Conservation (phyloP, 1,139 yeast species). For the Yamadazyma dendronema region DNA sequence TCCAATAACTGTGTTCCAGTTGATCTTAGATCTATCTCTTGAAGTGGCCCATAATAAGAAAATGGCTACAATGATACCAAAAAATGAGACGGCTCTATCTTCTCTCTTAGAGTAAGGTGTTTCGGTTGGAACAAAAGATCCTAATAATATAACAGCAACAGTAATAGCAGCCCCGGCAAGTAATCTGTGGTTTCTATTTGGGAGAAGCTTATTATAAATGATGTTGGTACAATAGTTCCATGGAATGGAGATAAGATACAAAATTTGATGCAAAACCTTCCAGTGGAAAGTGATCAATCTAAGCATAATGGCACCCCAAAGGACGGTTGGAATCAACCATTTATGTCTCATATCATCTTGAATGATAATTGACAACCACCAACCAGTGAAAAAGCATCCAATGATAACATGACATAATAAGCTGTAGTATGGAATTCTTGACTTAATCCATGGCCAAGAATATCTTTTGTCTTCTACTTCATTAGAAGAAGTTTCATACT, state of each 20-base stretch:
- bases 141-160: slow-evolving; percentile 48
- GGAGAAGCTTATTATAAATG: slow-evolving; percentile 37
- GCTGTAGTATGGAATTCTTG: slow-evolving; percentile 22
- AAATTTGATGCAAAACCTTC: slow-evolving; percentile 35
- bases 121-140: slow-evolving; percentile 56
- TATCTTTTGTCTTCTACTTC: slow-evolving; percentile 9
- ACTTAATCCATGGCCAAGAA: slow-evolving; percentile 16
- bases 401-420: slow-evolving; percentile 29
- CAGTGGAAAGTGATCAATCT: slow-evolving; percentile 56
- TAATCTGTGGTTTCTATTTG: slow-evolving; percentile 37
- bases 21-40: slow-evolving; percentile 42
- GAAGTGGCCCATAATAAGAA: slow-evolving; percentile 48
- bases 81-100: slow-evolving; percentile 61
- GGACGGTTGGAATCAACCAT: slow-evolving; percentile 64
- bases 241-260: slow-evolving; percentile 22
- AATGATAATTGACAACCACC: slow-evolving; percentile 63
- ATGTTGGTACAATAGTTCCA: slow-evolving; percentile 45
- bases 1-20: slow-evolving; percentile 63
- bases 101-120: slow-evolving; percentile 46
- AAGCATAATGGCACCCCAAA: slow-evolving; percentile 54
- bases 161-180: slow-evolving; percentile 46
- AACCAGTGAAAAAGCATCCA: slow-evolving; percentile 56
- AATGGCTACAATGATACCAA: slow-evolving; percentile 54
- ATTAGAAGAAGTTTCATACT: slow-evolving; percentile 9
- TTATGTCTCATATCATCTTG: slow-evolving; percentile 52